Base-by-base conservation (phyloP, 768 basidiomycete species). In the Sarcodon aspratus region DNA sequence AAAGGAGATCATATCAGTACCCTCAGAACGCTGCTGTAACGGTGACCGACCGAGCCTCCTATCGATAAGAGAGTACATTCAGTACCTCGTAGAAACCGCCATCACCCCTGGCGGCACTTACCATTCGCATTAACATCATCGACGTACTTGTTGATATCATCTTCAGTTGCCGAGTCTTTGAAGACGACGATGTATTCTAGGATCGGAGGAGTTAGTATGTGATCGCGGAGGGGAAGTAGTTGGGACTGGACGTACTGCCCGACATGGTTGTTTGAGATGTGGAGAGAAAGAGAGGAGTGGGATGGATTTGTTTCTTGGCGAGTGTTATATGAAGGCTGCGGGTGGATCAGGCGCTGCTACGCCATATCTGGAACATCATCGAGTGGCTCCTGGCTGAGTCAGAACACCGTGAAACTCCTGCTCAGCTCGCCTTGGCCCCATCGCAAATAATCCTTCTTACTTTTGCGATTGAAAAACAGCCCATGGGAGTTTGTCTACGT, bases 151-250 rank as follows among this genome's bases (percentile, higher is more conserved):
- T 71, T 54, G 33, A 80, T 66, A 47, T 69, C 58, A 8, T 67
- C 69, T 35, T 62, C 45, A 27, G 69, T 58, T 36, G 67, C 74
- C 27, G 49, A 42, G 2, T 71, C 59, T 59, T 78, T 79, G 66
- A 81, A 80, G 7, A 76, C 67, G 37, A 81, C 70, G 48, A 79
- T 78, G 56, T 69, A 79, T 53, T 62, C 77, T 79, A 27, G 21
- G 21, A 27, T 27, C 21, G 21, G 21, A 5, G 21, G 21, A 27
- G 21, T 27, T 27, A 27, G 21, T 27, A 27, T 27, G 21, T 5
- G 21, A 27, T 27, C 21, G 21, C 21, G 37, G 17, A 6, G 37
- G 37, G 17, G 37, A 5, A 38, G 37, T 38, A 11, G 5, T 12
- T 1, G 47, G 44, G 42, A 48, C 36, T 10, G 46, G 47, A 48